Conservation (phyloP, 1,284 basidiomycete species). For the Ceratobasidium sp. region DNA sequence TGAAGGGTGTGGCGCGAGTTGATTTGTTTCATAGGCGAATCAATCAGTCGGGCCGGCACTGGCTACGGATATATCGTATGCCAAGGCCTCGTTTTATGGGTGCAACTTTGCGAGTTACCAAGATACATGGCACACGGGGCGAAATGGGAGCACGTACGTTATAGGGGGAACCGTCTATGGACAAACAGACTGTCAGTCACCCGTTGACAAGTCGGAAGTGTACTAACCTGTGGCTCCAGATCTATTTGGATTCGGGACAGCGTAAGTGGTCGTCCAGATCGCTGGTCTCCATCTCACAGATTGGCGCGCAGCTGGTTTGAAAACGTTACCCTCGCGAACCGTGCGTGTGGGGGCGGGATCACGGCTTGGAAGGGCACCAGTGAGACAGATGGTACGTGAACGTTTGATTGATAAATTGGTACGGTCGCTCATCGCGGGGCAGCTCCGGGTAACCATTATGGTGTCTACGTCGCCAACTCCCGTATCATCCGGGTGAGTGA, state of each 20-base stretch:
- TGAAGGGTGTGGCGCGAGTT: background rate
- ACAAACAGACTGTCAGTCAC: constrained; percentile 60
- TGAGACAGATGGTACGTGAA: constrained; percentile 51
- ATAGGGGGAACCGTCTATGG: constrained; percentile 68
- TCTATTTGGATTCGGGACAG: constrained; percentile 61
- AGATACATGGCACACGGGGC: constrained; percentile 71
- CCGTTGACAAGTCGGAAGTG: background rate
- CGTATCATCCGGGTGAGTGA: constrained; percentile 54
- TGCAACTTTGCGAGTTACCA: constrained; percentile 68
- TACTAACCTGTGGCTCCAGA: constrained; percentile 48
- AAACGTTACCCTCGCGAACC: constrained; percentile 61
- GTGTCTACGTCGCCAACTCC: constrained; percentile 66
- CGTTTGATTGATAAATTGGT: background rate
- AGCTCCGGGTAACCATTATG: constrained; percentile 62
- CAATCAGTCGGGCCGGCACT: constrained; percentile 13
- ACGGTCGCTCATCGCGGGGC: background rate
- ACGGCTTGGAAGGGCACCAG: constrained; percentile 69
- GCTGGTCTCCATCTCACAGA: background rate
- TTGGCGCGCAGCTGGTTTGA: constrained; percentile 21
- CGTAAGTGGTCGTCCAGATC: constrained; percentile 51
- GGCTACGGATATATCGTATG: constrained; percentile 18
- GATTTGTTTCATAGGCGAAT: constrained; percentile 3
- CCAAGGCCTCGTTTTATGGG: constrained; percentile 65
- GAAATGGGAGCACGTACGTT: constrained; percentile 64
- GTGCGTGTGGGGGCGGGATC: constrained; percentile 68